Evolutionary conservation across 306 rosid genomes (phyloP).

Genomic region (Dryas octopetala): DNA sequence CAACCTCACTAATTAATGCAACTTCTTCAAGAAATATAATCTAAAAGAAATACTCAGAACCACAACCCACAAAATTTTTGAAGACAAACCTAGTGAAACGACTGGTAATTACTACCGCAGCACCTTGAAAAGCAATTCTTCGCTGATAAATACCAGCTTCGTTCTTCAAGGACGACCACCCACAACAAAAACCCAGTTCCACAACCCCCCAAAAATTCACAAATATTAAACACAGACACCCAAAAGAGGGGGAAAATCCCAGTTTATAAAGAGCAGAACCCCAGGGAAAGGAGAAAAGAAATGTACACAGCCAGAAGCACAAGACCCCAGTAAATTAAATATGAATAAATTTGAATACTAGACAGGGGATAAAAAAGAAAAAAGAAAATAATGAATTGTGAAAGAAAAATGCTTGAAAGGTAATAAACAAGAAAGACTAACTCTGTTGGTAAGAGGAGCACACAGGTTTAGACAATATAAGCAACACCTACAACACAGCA

Average conservation of each 20-base stretch:
- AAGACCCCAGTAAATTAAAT: conserved; percentile 25
- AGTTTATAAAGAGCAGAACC: conserved; percentile 10
- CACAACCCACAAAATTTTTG: neutral
- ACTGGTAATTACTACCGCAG: neutral
- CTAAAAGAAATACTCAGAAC: neutral
- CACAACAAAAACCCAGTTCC: conserved; percentile 19
- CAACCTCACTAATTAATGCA: conserved; percentile 17
- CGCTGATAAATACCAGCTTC: conserved; percentile 12
- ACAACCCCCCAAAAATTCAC: conserved; percentile 25
- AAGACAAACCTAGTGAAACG: neutral
- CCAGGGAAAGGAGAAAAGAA: conserved; percentile 22
- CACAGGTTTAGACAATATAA: conserved; percentile 33
- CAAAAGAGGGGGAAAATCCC: conserved; percentile 11
- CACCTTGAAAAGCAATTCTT: conserved; percentile 5
- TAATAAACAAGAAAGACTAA: neutral
- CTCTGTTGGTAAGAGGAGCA: conserved; percentile 18
- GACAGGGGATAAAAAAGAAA: neutral
- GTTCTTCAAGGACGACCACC: neutral
- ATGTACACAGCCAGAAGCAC: conserved; percentile 15
- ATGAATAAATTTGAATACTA: conserved; percentile 6
- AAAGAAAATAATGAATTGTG: neutral
- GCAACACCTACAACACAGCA: neutral
- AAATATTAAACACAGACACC: conserved; percentile 28
- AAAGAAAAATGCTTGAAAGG: conserved; percentile 9
- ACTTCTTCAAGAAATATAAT: neutral